Percentiles rank a stretch among this genome's conserved stretches.
These are phyloP conservation scores for Cytospora chrysosperma DNA, from an alignment of 2,329 filamentous ascomycete genomes.

Conservation along the genomic window DNA sequence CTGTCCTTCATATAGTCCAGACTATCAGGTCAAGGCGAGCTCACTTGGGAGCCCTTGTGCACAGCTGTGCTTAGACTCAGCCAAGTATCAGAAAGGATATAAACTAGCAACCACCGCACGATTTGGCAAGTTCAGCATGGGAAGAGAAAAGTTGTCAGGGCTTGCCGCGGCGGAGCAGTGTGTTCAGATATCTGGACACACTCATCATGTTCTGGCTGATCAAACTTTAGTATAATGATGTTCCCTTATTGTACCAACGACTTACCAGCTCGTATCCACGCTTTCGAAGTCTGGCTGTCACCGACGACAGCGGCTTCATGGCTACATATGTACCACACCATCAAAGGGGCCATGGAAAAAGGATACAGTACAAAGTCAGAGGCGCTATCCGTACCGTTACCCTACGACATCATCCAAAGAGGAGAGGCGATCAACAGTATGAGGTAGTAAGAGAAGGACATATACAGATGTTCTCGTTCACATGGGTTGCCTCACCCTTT, in stretches of 20 bases:
- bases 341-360: conserved; percentile 11
- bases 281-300: conserved; percentile 12
- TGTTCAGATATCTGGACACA: background rate
- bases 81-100: too few relatives aligned
- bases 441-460: background rate
- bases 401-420: background rate
- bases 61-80: background rate
- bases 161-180: too few relatives aligned
- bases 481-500: too few relatives aligned
- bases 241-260: background rate
- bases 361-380: conserved; percentile 12
- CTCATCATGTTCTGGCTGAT: background rate
- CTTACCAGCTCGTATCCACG: background rate
- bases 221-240: background rate
- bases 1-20: too few relatives aligned
- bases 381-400: conserved; percentile 10
- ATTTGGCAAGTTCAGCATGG: too few relatives aligned
- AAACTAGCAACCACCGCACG: too few relatives aligned
- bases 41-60: background rate
- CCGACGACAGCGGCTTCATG: conserved; percentile 6
- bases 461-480: background rate
- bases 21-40: too few relatives aligned
- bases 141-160: background rate
- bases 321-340: conserved; percentile 14
- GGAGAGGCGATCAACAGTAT: background rate